Evolutionary conservation across 78 protist species (phyloP).

Genomic region (Dictyostelium capitatum): DNA sequence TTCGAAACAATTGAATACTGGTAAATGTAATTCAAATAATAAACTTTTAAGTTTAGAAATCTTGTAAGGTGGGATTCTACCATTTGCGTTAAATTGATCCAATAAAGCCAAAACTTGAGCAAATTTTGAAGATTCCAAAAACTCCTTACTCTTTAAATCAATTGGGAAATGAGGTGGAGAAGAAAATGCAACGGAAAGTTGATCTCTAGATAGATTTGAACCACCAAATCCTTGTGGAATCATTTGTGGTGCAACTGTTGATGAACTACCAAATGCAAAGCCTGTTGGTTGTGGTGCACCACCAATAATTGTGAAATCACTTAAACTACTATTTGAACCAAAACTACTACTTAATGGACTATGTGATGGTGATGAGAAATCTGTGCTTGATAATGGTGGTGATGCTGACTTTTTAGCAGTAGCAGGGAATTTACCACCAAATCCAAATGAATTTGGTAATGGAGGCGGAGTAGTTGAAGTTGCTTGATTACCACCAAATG

Average conservation of each 20-base stretch:
- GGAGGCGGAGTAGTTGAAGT: background rate
- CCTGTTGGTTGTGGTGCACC: background rate
- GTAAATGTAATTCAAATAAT: background rate
- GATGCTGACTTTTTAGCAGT: background rate
- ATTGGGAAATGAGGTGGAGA: background rate
- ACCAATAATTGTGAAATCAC: background rate
- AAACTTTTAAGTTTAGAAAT: background rate
- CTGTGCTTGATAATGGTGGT: background rate
- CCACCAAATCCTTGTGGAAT: background rate
- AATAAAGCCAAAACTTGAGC: background rate
- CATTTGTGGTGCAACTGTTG: background rate
- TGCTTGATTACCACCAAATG: background rate
- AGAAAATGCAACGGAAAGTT: background rate
- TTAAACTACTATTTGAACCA: background rate
- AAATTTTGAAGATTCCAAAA: background rate
- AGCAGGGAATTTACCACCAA: slow-evolving; percentile 13
- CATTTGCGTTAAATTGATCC: background rate
- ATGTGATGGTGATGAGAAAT: background rate
- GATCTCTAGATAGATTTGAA: background rate
- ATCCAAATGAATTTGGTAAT: slow-evolving; percentile 3
- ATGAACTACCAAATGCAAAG: background rate
- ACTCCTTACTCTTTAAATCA: background rate
- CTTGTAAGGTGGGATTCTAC: background rate
- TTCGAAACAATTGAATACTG: slow-evolving; percentile 20
- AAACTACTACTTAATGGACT: background rate